A percentile compares a stretch with the other conserved stretches of the same genome.
phyloP scores from a whole-genome alignment of 73 alveolate species.

The Tetrahymena borealis region DNA sequence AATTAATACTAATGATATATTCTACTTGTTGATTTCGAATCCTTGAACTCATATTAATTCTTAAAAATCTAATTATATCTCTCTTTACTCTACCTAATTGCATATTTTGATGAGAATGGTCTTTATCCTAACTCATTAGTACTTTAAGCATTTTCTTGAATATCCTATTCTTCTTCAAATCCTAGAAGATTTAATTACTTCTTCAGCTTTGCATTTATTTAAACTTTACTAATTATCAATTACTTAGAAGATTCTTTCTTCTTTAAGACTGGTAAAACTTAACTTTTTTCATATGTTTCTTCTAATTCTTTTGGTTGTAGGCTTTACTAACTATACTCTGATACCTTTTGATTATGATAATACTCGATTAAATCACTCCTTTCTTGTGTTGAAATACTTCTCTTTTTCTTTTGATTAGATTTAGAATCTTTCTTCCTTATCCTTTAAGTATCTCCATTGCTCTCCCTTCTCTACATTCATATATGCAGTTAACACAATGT shows the following conservation, averaged over 20 bases:
- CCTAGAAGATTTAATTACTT: not conserved
- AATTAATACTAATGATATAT: not conserved
- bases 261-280: not conserved
- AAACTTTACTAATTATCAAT: not conserved
- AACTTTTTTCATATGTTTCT: not conserved
- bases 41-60: not conserved
- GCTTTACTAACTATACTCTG: not conserved
- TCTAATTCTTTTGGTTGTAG: not conserved
- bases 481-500: no score
- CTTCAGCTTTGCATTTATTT: not conserved
- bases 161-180: not conserved
- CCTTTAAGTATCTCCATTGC: not conserved
- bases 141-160: not conserved
- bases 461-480: not conserved
- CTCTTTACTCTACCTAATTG: not conserved
- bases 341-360: not conserved
- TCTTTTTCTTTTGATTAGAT: not conserved
- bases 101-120: not conserved
- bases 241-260: not conserved
- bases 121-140: not conserved
- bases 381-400: not conserved
- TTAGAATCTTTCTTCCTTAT: not conserved
- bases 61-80: not conserved
- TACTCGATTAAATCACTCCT: not conserved
- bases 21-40: not conserved